A percentile compares a stretch with the other conserved stretches of the same genome.
These are phyloP conservation scores for Mycena capillaripes DNA, from an alignment of 768 basidiomycete species.

Conservation along the genomic window DNA sequence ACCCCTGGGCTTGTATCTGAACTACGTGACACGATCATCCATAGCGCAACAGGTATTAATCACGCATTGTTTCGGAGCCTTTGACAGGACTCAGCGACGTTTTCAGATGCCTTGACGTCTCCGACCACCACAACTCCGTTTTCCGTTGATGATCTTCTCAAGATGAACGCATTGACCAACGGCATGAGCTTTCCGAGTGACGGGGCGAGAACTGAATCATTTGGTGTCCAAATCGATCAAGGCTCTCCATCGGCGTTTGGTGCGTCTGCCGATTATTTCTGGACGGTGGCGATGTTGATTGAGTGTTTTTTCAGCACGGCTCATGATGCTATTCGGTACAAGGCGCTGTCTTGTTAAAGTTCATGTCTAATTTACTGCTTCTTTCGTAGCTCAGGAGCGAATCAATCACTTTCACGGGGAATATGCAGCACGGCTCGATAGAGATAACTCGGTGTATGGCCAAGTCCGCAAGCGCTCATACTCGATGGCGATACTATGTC, in stretches of 20 bases:
- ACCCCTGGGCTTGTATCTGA: not conserved
- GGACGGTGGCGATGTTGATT: not conserved
- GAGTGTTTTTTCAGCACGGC: not conserved
- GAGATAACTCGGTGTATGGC: not conserved
- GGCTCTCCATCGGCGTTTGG: not conserved
- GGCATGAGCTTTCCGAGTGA: not conserved
- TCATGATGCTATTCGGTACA: constrained; percentile 12
- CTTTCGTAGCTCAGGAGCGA: not conserved
- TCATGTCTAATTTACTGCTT: not conserved
- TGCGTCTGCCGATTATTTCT: not conserved
- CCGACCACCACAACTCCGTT: constrained; percentile 2
- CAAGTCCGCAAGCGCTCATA: not conserved
- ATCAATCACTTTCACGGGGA: constrained; percentile 14
- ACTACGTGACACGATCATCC: not conserved
- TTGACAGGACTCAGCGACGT: not conserved
- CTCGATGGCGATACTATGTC: not conserved
- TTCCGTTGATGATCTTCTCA: not conserved
- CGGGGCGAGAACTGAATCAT: not conserved
- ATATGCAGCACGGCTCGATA: constrained; percentile 2
- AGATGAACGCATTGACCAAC: constrained; percentile 2
- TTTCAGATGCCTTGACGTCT: not conserved
- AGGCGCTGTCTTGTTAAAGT: too few relatives aligned
- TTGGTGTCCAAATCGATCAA: not conserved
- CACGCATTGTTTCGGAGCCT: not conserved
- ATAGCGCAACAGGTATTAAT: constrained; percentile 3